Conservation (phyloP, 2,329 filamentous ascomycete genomes). For the Aureobasidium sp. region DNA sequence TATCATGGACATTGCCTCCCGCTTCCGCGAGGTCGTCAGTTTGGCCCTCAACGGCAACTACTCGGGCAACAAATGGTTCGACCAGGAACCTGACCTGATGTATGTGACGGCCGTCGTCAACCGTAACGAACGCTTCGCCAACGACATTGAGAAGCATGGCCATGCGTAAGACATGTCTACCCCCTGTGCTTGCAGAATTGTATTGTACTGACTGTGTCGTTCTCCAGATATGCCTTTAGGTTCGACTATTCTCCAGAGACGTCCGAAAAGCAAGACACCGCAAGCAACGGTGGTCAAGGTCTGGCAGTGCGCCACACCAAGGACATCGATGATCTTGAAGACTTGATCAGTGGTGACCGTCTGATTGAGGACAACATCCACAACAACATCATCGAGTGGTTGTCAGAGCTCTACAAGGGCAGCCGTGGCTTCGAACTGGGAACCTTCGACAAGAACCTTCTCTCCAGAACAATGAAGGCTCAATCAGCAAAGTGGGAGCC, state of each 20-base stretch:
- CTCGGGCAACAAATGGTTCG: constrained; percentile 30
- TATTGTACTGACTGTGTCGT: background rate
- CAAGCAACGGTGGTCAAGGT: background rate
- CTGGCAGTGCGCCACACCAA: background rate
- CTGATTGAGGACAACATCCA: background rate
- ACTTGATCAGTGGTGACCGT: background rate
- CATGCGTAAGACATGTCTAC: background rate
- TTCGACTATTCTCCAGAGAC: background rate
- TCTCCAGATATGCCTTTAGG: background rate
- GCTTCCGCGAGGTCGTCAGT: constrained; percentile 25
- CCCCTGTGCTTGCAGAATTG: background rate
- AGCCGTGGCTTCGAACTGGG: constrained; percentile 51
- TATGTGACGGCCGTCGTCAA: background rate
- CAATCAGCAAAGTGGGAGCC: constrained; percentile 50
- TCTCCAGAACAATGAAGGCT: constrained; percentile 44
- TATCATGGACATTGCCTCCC: constrained; percentile 37
- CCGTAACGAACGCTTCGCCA: constrained; percentile 1
- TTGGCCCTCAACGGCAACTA: constrained; percentile 34
- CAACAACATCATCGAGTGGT: constrained; percentile 40
- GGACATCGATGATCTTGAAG: constrained; percentile 1
- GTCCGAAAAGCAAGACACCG: background rate
- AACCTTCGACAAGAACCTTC: constrained; percentile 37
- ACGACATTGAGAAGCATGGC: background rate
- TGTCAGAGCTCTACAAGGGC: constrained; percentile 36
- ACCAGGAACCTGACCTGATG: constrained; percentile 25